Evolutionary conservation across 192 early-diverging fungal genomes (phyloP).

Genomic region (Glomus cerebriforme): DNA sequence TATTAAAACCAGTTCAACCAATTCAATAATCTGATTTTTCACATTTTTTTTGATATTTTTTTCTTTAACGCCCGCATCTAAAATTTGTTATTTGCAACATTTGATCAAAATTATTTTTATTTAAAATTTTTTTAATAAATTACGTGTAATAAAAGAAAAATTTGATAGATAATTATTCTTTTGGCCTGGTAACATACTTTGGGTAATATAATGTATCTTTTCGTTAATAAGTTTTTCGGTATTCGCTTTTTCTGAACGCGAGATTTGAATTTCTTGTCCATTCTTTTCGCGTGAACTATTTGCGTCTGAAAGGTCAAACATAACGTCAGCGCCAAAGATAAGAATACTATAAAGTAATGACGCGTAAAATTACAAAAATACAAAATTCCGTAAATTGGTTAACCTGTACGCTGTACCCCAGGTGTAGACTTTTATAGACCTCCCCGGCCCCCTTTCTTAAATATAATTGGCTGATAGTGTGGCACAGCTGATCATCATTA

Average conservation of each 20-base stretch:
- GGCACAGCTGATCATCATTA: too few relatives aligned
- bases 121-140: background rate
- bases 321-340: too few relatives aligned
- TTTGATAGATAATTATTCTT: background rate
- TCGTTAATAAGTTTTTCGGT: background rate
- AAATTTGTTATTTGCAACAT: background rate
- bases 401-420: too few relatives aligned
- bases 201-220: background rate
- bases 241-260: background rate
- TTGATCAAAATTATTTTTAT: background rate
- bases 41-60: constrained; percentile 27
- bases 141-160: background rate
- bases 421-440: too few relatives aligned
- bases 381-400: too few relatives aligned
- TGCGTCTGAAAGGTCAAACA: background rate
- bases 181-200: constrained; percentile 1
- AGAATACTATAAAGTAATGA: too few relatives aligned
- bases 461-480: too few relatives aligned
- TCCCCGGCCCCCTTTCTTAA: too few relatives aligned
- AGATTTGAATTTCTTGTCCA: background rate
- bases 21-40: constrained; percentile 30
- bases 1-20: constrained; percentile 28
- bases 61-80: constrained; percentile 41
- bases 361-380: too few relatives aligned
- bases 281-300: background rate